Conservation (phyloP, 306 rosid species). For the Erythrophleum fordii region DNA sequence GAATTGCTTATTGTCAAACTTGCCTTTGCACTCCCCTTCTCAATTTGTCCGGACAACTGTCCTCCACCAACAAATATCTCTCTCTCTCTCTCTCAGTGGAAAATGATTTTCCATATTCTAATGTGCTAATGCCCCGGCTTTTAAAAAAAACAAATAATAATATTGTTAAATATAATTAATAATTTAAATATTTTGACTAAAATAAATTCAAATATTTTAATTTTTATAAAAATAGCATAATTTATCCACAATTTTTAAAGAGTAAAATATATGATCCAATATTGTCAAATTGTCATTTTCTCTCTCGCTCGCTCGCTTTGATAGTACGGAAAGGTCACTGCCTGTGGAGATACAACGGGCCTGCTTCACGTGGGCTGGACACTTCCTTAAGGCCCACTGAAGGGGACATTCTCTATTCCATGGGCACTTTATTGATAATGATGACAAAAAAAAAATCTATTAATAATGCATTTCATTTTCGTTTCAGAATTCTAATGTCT, state of each 20-base stretch:
- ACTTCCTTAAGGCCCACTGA: conserved; percentile 29
- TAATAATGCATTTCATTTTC: conserved; percentile 21
- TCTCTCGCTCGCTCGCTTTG: too few relatives aligned
- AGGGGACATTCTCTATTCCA: conserved; percentile 22
- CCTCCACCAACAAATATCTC: neutral
- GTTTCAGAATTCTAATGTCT: neutral
- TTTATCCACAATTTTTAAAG: neutral
- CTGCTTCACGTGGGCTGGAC: conserved; percentile 45
- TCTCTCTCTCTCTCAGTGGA: neutral
- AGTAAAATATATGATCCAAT: neutral
- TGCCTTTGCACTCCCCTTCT: neutral
- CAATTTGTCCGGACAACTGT: neutral
- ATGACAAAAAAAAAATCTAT: neutral
- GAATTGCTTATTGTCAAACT: neutral
- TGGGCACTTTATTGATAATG: neutral
- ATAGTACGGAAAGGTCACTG: neutral
- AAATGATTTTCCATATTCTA: neutral
- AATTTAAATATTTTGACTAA: too few relatives aligned
- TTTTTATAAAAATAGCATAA: too few relatives aligned
- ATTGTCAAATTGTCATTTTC: neutral
- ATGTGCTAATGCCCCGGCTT: too few relatives aligned
- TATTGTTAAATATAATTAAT: too few relatives aligned
- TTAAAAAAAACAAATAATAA: too few relatives aligned
- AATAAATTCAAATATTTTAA: too few relatives aligned
- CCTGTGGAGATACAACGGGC: neutral